phyloP scores from a whole-genome alignment of 352 stramenopile species.

The Globisporangium recalcitrans region DNA sequence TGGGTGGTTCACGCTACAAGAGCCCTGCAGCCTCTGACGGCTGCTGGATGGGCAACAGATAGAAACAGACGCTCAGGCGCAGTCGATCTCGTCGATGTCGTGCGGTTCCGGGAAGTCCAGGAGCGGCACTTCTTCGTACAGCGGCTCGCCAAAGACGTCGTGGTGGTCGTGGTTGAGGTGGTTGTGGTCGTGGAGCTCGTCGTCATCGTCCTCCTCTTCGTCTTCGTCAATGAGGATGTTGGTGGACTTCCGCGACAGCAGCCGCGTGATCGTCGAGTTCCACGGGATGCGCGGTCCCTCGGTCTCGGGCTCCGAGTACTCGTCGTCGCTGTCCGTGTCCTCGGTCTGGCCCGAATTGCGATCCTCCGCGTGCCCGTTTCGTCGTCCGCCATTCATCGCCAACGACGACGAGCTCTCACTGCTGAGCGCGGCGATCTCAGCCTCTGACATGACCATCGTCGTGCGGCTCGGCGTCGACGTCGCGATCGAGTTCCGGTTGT shows the following conservation, averaged over 20 bases:
- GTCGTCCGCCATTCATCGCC: neutral
- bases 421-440: conserved; percentile 12
- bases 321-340: conserved; percentile 21
- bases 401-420: conserved; percentile 3
- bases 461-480: conserved; percentile 16
- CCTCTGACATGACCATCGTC: conserved; percentile 16
- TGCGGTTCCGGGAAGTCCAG: conserved; percentile 37
- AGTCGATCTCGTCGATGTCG: conserved; percentile 48
- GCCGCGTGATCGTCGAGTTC: conserved; percentile 34
- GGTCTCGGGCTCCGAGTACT: conserved; percentile 27
- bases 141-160: neutral
- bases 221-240: conserved; percentile 61
- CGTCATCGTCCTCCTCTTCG: conserved; percentile 33
- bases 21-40: neutral
- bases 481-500: conserved; percentile 21
- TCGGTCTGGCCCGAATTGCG: conserved; percentile 22
- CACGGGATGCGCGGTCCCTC: conserved; percentile 39
- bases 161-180: conserved; percentile 1
- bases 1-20: neutral
- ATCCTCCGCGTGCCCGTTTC: neutral
- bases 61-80: conserved; percentile 13
- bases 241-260: conserved; percentile 42
- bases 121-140: conserved; percentile 42
- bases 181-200: neutral
- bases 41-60: neutral